Conservation (phyloP, 495 filamentous ascomycete genomes). For the Neurospora sp. region DNA sequence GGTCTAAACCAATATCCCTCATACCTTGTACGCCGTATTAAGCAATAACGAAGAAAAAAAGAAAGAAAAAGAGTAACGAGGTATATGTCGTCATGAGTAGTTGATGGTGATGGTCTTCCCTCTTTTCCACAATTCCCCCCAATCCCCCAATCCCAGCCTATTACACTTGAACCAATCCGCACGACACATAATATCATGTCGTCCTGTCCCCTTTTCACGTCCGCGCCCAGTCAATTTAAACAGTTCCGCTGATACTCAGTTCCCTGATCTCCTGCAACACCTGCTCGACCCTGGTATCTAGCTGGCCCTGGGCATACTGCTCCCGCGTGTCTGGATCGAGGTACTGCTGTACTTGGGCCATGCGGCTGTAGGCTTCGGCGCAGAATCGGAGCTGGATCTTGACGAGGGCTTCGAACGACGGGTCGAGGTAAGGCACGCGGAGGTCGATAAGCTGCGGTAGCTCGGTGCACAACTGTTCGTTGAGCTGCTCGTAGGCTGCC, state of each 20-base stretch:
- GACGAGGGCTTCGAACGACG: slow-evolving; percentile 91
- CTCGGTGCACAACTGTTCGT: slow-evolving; percentile 88
- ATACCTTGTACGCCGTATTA: slow-evolving; percentile 6
- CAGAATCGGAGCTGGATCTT: slow-evolving; percentile 98
- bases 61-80: not conserved
- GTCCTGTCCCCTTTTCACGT: not conserved
- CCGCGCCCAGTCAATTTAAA: slow-evolving; percentile 23
- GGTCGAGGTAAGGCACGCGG: slow-evolving; percentile 92
- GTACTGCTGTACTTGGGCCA: slow-evolving; percentile 99
- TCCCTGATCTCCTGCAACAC: slow-evolving; percentile 95
- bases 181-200: not conserved
- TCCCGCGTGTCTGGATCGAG: slow-evolving; percentile 93
- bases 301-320: slow-evolving; percentile 86
- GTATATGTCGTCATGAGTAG: not conserved
- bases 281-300: slow-evolving; percentile 89
- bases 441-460: slow-evolving; percentile 96
- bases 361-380: slow-evolving; percentile 89
- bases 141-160: not conserved
- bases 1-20: not conserved
- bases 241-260: slow-evolving; percentile 72
- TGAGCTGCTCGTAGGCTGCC: slow-evolving; percentile 86
- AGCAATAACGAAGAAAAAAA: not conserved
- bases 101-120: not conserved
- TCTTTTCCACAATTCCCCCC: not conserved
- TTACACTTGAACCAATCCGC: not conserved